Evolutionary conservation across 257 asterid species (phyloP).

Genomic region (Euphrasia confusa): DNA sequence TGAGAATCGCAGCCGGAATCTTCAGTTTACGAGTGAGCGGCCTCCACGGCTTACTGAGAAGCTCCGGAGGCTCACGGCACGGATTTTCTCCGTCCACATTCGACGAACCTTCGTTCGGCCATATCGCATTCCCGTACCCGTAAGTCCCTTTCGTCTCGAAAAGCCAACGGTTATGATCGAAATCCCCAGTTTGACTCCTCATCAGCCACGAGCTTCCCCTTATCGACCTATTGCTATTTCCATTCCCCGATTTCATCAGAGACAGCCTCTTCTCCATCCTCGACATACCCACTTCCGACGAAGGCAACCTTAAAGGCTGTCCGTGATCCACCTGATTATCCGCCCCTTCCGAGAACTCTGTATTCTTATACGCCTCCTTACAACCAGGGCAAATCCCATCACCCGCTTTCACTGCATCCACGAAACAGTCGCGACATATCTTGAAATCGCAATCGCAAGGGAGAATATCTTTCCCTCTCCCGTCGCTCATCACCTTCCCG

Average conservation of each 20-base stretch:
- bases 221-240: conserved; percentile 34
- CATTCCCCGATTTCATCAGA: conserved; percentile 46
- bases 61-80: conserved; percentile 45
- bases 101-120: conserved; percentile 62
- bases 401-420: conserved; percentile 56
- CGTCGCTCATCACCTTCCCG: conserved; percentile 69
- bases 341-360: conserved; percentile 33
- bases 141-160: conserved; percentile 29
- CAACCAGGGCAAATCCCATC: conserved; percentile 82
- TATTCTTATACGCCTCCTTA: conserved; percentile 60
- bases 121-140: conserved; percentile 76
- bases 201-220: conserved; percentile 47
- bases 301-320: conserved; percentile 45
- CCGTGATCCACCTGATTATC: conserved; percentile 32
- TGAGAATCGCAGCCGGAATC: conserved; percentile 61
- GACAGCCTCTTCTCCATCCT: conserved; percentile 69
- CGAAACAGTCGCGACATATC: conserved; percentile 63
- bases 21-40: conserved; percentile 75
- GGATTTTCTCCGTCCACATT: conserved; percentile 26
- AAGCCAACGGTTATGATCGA: conserved; percentile 66
- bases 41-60: conserved; percentile 71
- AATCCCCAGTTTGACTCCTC: conserved; percentile 63
- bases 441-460: conserved; percentile 85
- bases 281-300: conserved; percentile 52
- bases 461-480: conserved; percentile 64